Conservation (phyloP, 1,284 basidiomycete species). For the Microbotryomycetes sp. region DNA sequence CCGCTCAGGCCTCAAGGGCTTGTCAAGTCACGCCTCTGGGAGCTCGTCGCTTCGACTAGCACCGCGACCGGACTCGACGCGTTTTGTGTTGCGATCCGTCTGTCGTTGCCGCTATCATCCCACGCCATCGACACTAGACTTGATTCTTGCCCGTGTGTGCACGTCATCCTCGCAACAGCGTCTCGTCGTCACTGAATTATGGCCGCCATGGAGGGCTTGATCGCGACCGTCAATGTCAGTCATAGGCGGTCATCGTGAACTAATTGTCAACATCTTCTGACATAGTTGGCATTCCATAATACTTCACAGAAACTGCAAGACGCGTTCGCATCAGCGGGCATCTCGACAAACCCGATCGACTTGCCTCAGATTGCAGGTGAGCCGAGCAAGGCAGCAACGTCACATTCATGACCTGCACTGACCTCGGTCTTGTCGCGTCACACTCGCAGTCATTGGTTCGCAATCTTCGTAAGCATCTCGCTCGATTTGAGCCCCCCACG, state of each 20-base stretch:
- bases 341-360: slow-evolving; percentile 47
- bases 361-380: slow-evolving; percentile 49
- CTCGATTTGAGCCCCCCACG: not conserved
- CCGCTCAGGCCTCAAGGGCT: too few relatives aligned
- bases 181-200: too few relatives aligned
- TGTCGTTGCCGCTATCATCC: too few relatives aligned
- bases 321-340: slow-evolving; percentile 49
- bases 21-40: too few relatives aligned
- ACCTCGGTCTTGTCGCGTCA: not conserved
- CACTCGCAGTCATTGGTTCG: slow-evolving; percentile 48
- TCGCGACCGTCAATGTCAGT: slow-evolving; percentile 28
- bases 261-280: not conserved
- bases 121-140: too few relatives aligned
- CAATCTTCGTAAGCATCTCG: slow-evolving; percentile 46
- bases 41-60: too few relatives aligned
- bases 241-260: not conserved
- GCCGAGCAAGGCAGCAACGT: not conserved
- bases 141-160: too few relatives aligned
- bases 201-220: slow-evolving; percentile 8
- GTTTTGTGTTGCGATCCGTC: too few relatives aligned
- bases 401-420: not conserved
- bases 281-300: not conserved
- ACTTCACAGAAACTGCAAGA: slow-evolving; percentile 45
- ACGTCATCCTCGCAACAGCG: too few relatives aligned
- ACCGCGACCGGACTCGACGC: too few relatives aligned